A percentile compares a stretch with the other conserved stretches of the same genome.
phyloP scores from a whole-genome alignment of 495 filamentous ascomycete species.

The Tuber calosporum region DNA sequence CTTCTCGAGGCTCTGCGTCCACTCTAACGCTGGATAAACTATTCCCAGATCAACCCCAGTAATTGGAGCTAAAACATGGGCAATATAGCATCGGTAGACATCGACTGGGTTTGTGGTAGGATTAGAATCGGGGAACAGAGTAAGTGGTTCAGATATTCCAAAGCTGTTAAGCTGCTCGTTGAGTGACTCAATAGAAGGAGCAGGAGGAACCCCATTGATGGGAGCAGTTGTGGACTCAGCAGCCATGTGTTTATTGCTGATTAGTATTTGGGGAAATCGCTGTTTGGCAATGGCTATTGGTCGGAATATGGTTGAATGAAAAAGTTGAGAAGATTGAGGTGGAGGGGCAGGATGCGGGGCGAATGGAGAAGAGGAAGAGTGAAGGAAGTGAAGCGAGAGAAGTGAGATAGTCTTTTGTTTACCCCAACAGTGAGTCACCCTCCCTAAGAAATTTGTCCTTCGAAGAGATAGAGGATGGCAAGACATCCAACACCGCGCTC shows the following conservation, averaged over 20 bases:
- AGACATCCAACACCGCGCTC: neutral
- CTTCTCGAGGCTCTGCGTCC: slow-evolving; percentile 80
- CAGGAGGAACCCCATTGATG: slow-evolving; percentile 24
- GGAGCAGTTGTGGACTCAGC: neutral
- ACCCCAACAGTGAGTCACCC: neutral
- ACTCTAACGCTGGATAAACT: slow-evolving; percentile 70
- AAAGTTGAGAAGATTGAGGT: neutral
- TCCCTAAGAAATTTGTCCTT: neutral
- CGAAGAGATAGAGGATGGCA: neutral
- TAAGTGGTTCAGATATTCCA: slow-evolving; percentile 40
- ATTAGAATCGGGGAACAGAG: slow-evolving; percentile 50
- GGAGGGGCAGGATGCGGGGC: slow-evolving; percentile 5
- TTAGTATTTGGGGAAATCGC: neutral
- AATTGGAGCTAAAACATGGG: slow-evolving; percentile 62
- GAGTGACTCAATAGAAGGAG: slow-evolving; percentile 35
- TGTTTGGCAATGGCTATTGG: neutral
- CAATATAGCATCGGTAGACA: slow-evolving; percentile 77
- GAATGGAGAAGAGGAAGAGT: neutral
- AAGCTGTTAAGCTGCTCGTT: slow-evolving; percentile 40
- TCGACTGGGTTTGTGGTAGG: slow-evolving; percentile 78
- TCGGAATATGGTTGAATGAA: neutral
- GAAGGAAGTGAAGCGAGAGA: neutral
- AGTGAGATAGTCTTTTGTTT: neutral
- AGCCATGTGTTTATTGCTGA: neutral
- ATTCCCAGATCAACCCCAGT: slow-evolving; percentile 64